These are phyloP conservation scores for Vanderwaltozyma verrucispora DNA, from an alignment of 805 yeast species.

Conservation along the genomic window DNA sequence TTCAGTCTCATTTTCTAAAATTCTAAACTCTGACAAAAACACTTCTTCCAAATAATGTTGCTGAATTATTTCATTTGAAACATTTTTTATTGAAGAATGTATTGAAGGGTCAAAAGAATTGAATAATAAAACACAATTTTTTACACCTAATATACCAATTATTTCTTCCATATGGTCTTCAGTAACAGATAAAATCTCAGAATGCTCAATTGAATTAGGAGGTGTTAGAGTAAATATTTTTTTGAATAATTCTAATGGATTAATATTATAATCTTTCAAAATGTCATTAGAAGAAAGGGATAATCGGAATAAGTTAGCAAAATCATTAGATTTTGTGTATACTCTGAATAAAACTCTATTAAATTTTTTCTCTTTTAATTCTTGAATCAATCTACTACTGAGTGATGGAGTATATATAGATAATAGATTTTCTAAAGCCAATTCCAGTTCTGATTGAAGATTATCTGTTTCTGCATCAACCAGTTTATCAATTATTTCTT, in stretches of 20 bases:
- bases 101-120: slow-evolving; percentile 13
- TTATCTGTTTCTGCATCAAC: slow-evolving; percentile 17
- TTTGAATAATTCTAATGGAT: not conserved
- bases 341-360: slow-evolving; percentile 15
- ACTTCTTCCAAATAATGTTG: slow-evolving; percentile 14
- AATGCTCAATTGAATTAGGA: not conserved
- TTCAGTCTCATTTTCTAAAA: not conserved
- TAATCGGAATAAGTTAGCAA: slow-evolving; percentile 8
- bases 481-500: slow-evolving; percentile 38
- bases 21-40: slow-evolving; percentile 1
- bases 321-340: slow-evolving; percentile 12
- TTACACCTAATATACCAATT: slow-evolving; percentile 3
- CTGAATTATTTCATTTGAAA: slow-evolving; percentile 4
- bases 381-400: slow-evolving; percentile 32
- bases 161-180: slow-evolving; percentile 9
- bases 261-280: slow-evolving; percentile 4
- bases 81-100: slow-evolving; percentile 9
- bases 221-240: not conserved
- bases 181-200: slow-evolving; percentile 3
- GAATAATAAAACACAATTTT: slow-evolving; percentile 5
- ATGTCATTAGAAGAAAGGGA: not conserved
- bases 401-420: slow-evolving; percentile 55
- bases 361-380: slow-evolving; percentile 16
- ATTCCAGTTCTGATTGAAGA: slow-evolving; percentile 34
- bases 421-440: slow-evolving; percentile 63